Percentiles rank a stretch among this genome's conserved stretches.
Evolutionary conservation across 192 early-diverging fungal genomes (phyloP).

Genomic region (Coemansia sp.): DNA sequence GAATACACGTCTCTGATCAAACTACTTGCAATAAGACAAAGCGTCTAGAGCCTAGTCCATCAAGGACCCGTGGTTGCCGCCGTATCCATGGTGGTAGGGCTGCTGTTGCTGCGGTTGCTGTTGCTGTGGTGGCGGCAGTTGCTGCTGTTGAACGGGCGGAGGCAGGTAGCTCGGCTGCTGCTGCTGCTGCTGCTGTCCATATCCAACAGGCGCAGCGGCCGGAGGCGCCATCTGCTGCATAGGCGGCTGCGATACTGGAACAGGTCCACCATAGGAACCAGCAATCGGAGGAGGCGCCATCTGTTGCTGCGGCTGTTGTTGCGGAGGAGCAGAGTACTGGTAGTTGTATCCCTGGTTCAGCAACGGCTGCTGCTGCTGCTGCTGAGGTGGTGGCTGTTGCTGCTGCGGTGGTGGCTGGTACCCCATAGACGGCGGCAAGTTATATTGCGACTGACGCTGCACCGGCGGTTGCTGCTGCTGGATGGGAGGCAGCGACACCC

Average conservation of each 20-base stretch:
- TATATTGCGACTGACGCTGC: constrained; percentile 7
- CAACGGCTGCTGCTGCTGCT: constrained; percentile 20
- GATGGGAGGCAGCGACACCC: too few relatives aligned
- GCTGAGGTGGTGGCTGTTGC: constrained; percentile 5
- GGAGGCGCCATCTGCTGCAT: constrained; percentile 13
- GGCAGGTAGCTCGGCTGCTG: constrained; percentile 13
- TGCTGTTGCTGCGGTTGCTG: constrained; percentile 28
- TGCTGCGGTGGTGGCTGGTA: neutral
- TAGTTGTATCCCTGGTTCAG: constrained; percentile 25
- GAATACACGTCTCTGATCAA: too few relatives aligned
- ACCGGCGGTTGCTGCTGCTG: constrained; percentile 3
- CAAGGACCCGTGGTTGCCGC: constrained; percentile 38
- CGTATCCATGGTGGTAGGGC: constrained; percentile 45
- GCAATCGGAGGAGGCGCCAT: constrained; percentile 3
- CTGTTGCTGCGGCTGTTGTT: constrained; percentile 14
- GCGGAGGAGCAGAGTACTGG: constrained; percentile 19
- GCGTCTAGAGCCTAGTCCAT: constrained; percentile 38
- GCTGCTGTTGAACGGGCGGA: constrained; percentile 16
- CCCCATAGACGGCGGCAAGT: neutral
- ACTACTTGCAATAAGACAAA: too few relatives aligned
- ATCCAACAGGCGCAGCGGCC: constrained; percentile 11
- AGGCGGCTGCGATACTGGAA: constrained; percentile 15
- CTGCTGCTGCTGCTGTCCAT: constrained; percentile 14
- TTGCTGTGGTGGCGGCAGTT: constrained; percentile 10
- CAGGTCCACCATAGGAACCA: constrained; percentile 14